These are phyloP conservation scores for Escovopsis sp. DNA, from an alignment of 2,329 filamentous ascomycete genomes.

Conservation along the genomic window DNA sequence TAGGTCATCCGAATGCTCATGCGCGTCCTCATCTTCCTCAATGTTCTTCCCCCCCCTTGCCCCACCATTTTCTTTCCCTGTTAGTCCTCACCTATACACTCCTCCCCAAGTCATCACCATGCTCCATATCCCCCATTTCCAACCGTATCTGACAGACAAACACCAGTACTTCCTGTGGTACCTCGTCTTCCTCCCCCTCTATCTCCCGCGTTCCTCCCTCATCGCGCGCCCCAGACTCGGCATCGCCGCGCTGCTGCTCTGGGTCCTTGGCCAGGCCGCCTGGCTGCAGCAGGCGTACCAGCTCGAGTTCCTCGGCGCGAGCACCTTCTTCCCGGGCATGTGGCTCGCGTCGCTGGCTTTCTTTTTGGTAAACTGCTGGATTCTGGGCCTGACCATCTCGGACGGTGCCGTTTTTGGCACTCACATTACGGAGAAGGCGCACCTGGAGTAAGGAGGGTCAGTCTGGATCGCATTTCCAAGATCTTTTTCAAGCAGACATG, in stretches of 20 bases:
- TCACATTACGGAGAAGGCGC: slow-evolving; percentile 8
- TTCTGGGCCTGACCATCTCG: slow-evolving; percentile 61
- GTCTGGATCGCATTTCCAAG: too few relatives aligned
- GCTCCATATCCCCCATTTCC: too few relatives aligned
- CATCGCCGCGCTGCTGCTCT: slow-evolving; percentile 47
- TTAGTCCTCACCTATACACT: neutral
- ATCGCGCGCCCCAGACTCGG: slow-evolving; percentile 46
- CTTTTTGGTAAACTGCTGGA: slow-evolving; percentile 76
- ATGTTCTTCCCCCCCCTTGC: neutral
- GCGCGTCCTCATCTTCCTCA: neutral
- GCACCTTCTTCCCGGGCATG: slow-evolving; percentile 73
- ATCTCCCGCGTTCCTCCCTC: slow-evolving; percentile 68
- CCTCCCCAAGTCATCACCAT: too few relatives aligned
- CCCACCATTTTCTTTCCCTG: neutral
- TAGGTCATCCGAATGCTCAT: neutral
- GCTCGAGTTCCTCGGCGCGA: slow-evolving; percentile 65
- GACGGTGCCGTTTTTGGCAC: slow-evolving; percentile 32
- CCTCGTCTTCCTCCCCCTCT: slow-evolving; percentile 80
- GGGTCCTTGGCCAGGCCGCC: slow-evolving; percentile 59
- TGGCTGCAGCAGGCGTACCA: slow-evolving; percentile 65
- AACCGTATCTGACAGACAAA: neutral
- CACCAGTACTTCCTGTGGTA: slow-evolving; percentile 97
- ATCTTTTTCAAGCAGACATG: slow-evolving; percentile 1
- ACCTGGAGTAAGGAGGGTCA: slow-evolving; percentile 8
- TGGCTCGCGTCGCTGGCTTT: slow-evolving; percentile 64